Percentiles rank a stretch among this genome's conserved stretches.
Conservation (phyloP, 2,329 filamentous ascomycete species). For the Penicillium occitanis region DNA sequence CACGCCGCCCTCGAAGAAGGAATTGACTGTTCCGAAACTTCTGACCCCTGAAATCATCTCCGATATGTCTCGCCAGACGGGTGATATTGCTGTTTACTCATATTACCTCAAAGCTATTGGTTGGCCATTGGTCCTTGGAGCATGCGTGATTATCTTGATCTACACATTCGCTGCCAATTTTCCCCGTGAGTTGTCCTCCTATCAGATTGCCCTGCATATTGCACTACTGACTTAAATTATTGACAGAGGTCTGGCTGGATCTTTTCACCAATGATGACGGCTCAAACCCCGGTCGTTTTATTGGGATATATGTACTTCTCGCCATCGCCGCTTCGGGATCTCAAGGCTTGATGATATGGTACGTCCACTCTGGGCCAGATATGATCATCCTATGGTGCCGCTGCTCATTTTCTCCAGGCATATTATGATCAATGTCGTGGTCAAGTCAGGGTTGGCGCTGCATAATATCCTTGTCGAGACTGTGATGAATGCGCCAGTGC, state of each 20-base stretch:
- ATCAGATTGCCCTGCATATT: background rate
- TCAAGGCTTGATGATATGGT: slow-evolving; percentile 20
- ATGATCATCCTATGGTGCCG: background rate
- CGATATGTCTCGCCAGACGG: slow-evolving; percentile 18
- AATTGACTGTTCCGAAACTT: background rate
- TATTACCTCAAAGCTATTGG: slow-evolving; percentile 20
- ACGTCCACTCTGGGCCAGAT: background rate
- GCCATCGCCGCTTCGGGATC: slow-evolving; percentile 36
- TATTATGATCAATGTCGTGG: slow-evolving; percentile 55
- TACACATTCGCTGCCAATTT: slow-evolving; percentile 17
- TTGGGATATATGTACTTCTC: slow-evolving; percentile 43
- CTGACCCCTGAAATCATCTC: slow-evolving; percentile 13
- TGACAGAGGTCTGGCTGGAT: slow-evolving; percentile 19
- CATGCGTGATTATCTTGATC: slow-evolving; percentile 8
- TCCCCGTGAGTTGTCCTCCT: slow-evolving; percentile 7
- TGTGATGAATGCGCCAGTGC: slow-evolving; percentile 19
- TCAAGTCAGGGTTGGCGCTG: slow-evolving; percentile 51
- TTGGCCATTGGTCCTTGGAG: slow-evolving; percentile 7
- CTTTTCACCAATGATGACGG: slow-evolving; percentile 15
- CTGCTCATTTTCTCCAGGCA: slow-evolving; percentile 34
- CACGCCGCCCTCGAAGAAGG: background rate
- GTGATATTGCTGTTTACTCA: slow-evolving; percentile 19
- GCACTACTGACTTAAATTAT: background rate
- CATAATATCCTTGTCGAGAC: slow-evolving; percentile 32
- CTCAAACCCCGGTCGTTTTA: background rate